These are phyloP conservation scores for Ascochyta clinopodiicola DNA, from an alignment of 2,329 filamentous ascomycete species.

Conservation along the genomic window DNA sequence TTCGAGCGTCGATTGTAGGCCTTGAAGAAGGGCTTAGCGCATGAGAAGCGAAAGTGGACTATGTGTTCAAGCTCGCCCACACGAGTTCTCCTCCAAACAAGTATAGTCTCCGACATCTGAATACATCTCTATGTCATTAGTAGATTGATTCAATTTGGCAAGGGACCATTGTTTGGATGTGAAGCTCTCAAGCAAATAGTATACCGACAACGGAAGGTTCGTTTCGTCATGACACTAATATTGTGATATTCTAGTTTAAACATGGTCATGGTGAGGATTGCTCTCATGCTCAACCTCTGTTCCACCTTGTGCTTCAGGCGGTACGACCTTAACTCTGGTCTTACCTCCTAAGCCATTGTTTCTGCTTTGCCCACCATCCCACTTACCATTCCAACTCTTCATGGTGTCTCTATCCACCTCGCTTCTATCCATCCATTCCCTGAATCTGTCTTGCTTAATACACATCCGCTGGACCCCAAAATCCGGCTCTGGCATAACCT, in stretches of 20 bases:
- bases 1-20: too few relatives aligned
- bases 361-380: slow-evolving; percentile 3
- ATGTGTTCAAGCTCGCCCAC: too few relatives aligned
- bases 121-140: too few relatives aligned
- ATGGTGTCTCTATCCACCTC: slow-evolving; percentile 1
- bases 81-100: too few relatives aligned
- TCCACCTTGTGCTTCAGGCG: not conserved
- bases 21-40: too few relatives aligned
- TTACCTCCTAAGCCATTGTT: not conserved
- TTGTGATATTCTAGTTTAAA: not conserved
- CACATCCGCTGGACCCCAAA: slow-evolving; percentile 7
- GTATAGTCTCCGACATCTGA: too few relatives aligned
- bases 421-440: not conserved
- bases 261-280: not conserved
- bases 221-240: not conserved
- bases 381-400: slow-evolving; percentile 5
- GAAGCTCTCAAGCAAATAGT: too few relatives aligned
- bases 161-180: too few relatives aligned
- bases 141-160: too few relatives aligned
- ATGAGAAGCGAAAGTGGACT: too few relatives aligned
- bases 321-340: not conserved
- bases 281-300: not conserved
- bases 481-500: slow-evolving; percentile 5
- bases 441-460: not conserved
- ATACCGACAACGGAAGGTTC: not conserved